Base-by-base conservation (phyloP, 495 filamentous ascomycete genomes). In the Aspergillus conjunctus region DNA sequence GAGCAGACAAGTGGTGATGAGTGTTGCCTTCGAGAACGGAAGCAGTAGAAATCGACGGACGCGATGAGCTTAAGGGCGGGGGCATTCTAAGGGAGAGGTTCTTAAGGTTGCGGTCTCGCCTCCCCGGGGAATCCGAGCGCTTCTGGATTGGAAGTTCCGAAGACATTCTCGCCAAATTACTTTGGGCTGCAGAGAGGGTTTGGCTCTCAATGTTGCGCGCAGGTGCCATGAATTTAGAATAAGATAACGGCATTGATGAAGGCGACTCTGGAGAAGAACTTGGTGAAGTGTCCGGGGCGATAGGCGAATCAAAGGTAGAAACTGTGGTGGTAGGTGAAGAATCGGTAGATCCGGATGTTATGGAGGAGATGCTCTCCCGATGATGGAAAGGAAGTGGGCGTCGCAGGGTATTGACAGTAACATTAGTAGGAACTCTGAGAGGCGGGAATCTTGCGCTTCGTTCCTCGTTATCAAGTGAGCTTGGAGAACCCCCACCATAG, bases 271-370 rank as follows among this genome's bases (percentile, higher is more conserved):
- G 91, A 2, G 93, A 96, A 2, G 94, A 94, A 81, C 88, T 90
- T 7, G 93, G 92, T 5, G 94, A 96, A 9, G 91, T 87, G 59
- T 97, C 93, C n/a, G 92, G 91, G 26, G 91, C 81, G 17, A 90
- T 90, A 15, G 89, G 89, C 9, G 92, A 93, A 69, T 93, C 94
- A 45, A 93, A 89, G 12, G 92, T 96, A 14, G 92, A 96, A n/a
- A 93, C 83, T 1, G 93, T 96, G 3, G 92, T 98, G 17, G 94
- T 97, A 0, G 94, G 94, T 18, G 94, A 98, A 8, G 93, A 96
- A 67, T 97, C 92, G 26, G 87, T 89, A 4, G 94, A 98, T 49
- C 89, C 92, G 9, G 91, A 91, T 45, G 85, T 83, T 59, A 88
- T 86, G 4, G 91, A 95, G 26, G 91, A 93, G 21, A 78, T 69